Evolutionary conservation across 2,329 filamentous ascomycete species (phyloP).

Genomic region (Aschersonia sp.): DNA sequence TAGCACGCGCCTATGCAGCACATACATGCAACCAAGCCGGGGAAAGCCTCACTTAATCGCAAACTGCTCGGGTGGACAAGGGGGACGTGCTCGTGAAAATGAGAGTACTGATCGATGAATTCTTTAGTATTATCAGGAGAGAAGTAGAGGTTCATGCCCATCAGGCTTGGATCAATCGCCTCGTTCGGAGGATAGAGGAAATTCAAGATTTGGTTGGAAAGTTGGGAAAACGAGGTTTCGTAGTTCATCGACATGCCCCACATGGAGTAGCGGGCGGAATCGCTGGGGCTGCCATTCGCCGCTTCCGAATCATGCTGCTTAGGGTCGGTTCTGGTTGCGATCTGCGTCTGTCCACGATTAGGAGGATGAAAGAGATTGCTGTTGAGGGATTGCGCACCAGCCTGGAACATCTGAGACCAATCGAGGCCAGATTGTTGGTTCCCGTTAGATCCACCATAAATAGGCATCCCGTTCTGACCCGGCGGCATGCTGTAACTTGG

Average conservation of each 20-base stretch:
- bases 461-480: conserved; percentile 48
- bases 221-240: conserved; percentile 36
- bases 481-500: conserved; percentile 50
- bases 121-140: conserved; percentile 54
- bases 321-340: conserved; percentile 54
- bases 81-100: conserved; percentile 62
- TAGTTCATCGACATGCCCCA: conserved; percentile 31
- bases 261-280: conserved; percentile 33
- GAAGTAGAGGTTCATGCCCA: conserved; percentile 45
- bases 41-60: conserved; percentile 48
- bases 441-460: conserved; percentile 45
- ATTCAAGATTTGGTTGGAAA: conserved; percentile 40
- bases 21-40: conserved; percentile 53
- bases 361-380: conserved; percentile 37
- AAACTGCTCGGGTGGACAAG: conserved; percentile 61
- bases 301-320: conserved; percentile 33
- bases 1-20: conserved; percentile 64
- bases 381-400: conserved; percentile 52
- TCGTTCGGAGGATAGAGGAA: conserved; percentile 37
- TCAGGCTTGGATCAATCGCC: conserved; percentile 35
- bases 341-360: conserved; percentile 56
- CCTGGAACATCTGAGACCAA: conserved; percentile 67
- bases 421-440: conserved; percentile 52
- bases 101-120: conserved; percentile 56
- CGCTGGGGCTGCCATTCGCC: conserved; percentile 29